Percentiles rank a stretch among this genome's conserved stretches.
Evolutionary conservation across 352 stramenopile species (phyloP).

Genomic region (Thraustochytrium sp.): DNA sequence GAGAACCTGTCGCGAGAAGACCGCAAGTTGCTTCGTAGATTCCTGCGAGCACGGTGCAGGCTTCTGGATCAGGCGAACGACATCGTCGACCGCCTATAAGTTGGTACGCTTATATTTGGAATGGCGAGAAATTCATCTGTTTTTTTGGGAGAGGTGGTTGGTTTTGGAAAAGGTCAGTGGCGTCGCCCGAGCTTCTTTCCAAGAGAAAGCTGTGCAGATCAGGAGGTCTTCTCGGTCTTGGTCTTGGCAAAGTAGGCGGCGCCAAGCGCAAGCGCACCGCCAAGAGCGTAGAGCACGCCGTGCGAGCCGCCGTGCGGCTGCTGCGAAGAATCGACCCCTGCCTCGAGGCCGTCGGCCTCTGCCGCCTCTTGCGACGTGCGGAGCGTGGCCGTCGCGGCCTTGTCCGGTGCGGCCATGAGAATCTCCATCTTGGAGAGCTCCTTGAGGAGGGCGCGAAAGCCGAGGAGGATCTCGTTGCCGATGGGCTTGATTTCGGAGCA

Average conservation of each 20-base stretch:
- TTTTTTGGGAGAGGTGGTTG: too few species aligned
- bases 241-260: background rate
- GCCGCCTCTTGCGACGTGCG: background rate
- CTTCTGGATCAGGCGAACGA: too few species aligned
- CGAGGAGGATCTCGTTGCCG: constrained; percentile 38
- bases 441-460: constrained; percentile 14
- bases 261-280: background rate
- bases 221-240: constrained; percentile 17
- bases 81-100: too few species aligned
- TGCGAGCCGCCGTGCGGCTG: background rate
- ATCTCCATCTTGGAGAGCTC: background rate
- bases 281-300: background rate
- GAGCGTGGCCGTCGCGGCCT: too few species aligned
- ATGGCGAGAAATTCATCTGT: too few species aligned
- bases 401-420: background rate
- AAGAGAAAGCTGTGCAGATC: background rate
- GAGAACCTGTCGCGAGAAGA: too few species aligned
- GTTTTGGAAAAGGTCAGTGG: too few species aligned
- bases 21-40: too few species aligned
- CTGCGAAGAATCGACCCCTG: background rate
- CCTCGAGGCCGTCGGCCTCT: background rate
- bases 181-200: background rate
- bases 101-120: too few species aligned
- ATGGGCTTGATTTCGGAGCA: constrained; percentile 42
- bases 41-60: too few species aligned